Conservation (phyloP, 176 grass and related monocot genomes). For the Coix lacrymajobi region DNA sequence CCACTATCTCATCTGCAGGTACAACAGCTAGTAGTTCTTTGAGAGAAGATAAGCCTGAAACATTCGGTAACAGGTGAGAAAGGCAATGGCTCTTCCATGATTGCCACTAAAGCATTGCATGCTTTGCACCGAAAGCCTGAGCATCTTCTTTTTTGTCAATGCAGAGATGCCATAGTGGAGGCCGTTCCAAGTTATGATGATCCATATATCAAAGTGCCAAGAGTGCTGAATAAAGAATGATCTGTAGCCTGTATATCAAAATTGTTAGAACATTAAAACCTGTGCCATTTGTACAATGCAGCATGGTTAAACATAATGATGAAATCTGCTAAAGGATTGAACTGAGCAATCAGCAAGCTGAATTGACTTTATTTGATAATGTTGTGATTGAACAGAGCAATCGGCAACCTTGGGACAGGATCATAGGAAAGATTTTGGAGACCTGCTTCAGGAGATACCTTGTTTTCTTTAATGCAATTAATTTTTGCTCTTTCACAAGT, state of each 20-base stretch:
- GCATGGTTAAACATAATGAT: background rate
- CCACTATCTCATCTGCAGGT: conserved; percentile 26
- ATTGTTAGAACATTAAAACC: background rate
- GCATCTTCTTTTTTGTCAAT: background rate
- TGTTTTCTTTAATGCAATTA: background rate
- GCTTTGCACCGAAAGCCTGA: background rate
- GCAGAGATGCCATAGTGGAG: conserved; percentile 65
- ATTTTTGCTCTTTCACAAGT: background rate
- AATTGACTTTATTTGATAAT: background rate
- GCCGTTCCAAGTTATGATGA: conserved; percentile 67
- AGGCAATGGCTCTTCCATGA: background rate
- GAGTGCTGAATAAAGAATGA: conserved; percentile 78
- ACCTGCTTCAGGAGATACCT: background rate
- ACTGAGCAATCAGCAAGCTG: background rate
- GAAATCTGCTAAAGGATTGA: background rate
- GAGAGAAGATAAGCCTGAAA: conserved; percentile 71
- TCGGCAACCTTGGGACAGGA: background rate
- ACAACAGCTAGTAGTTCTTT: conserved; percentile 28
- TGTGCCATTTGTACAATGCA: background rate
- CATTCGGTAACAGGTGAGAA: conserved; percentile 67
- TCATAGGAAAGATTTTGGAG: background rate
- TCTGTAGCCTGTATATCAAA: conserved; percentile 1
- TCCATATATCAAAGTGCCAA: conserved; percentile 90
- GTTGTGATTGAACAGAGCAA: background rate
- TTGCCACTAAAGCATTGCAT: background rate